phyloP scores from a whole-genome alignment of 257 asterid genomes.

The Solanum arcanum region DNA sequence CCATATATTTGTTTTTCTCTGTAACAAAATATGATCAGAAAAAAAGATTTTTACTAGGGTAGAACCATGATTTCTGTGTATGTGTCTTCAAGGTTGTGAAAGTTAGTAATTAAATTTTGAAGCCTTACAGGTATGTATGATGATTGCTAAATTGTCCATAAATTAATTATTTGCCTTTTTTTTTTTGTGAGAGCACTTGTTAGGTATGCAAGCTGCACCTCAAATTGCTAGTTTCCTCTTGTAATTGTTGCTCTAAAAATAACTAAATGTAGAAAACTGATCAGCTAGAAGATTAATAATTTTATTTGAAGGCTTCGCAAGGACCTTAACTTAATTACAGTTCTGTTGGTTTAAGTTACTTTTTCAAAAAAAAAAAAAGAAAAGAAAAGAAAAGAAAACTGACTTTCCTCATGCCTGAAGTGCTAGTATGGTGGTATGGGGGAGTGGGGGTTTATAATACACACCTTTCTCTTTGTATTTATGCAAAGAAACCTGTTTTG shows the following conservation, averaged over 20 bases:
- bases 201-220: not conserved
- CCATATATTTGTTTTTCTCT: not conserved
- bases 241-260: not conserved
- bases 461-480: not conserved
- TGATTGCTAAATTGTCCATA: not conserved
- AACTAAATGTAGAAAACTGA: not conserved
- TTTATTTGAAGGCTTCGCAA: not conserved
- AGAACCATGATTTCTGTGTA: not conserved
- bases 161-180: not conserved
- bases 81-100: not conserved
- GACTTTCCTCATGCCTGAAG: not conserved
- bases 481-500: not conserved
- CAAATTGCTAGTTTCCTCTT: not conserved
- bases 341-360: not conserved
- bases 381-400: no score
- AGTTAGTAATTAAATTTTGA: not conserved
- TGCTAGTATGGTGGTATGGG: not conserved
- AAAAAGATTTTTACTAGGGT: not conserved
- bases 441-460: not conserved
- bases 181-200: not conserved
- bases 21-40: not conserved
- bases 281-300: not conserved
- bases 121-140: not conserved
- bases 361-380: no score
- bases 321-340: not conserved